Evolutionary conservation across 805 yeast genomes (phyloP).

Genomic region (Priceomyces castillae): DNA sequence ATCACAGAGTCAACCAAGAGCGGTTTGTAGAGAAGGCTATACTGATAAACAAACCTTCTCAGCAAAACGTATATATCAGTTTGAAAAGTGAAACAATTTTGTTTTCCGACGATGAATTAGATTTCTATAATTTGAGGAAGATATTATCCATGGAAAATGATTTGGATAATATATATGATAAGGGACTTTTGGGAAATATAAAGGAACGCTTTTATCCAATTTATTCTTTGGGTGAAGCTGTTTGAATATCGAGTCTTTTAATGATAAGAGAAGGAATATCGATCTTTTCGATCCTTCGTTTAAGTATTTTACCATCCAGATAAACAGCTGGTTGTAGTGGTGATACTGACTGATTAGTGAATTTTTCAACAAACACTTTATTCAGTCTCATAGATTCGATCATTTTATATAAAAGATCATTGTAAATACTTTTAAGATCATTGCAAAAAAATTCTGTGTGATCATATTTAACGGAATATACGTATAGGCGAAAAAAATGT

Average conservation of each 20-base stretch:
- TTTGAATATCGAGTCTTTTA: conserved; percentile 13
- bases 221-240: background rate
- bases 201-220: conserved; percentile 24
- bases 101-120: conserved; percentile 11
- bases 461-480: conserved; percentile 9
- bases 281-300: conserved; percentile 6
- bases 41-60: conserved; percentile 9
- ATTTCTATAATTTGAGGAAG: conserved; percentile 11
- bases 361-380: conserved; percentile 10
- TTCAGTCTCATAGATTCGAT: conserved; percentile 8
- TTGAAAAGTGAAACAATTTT: conserved; percentile 24
- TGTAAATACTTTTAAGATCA: background rate
- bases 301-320: background rate
- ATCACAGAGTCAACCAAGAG: conserved; percentile 10
- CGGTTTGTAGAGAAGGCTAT: conserved; percentile 23
- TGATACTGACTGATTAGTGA: conserved; percentile 4
- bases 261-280: conserved; percentile 13
- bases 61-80: conserved; percentile 25
- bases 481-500: conserved; percentile 5
- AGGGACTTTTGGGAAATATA: conserved; percentile 45
- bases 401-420: conserved; percentile 6
- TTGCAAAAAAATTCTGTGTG: conserved; percentile 9
- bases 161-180: conserved; percentile 47
- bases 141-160: conserved; percentile 26
- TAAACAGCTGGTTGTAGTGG: background rate